Evolutionary conservation across 139 green algal genomes (phyloP).

Genomic region (Gonium pectorale): DNA sequence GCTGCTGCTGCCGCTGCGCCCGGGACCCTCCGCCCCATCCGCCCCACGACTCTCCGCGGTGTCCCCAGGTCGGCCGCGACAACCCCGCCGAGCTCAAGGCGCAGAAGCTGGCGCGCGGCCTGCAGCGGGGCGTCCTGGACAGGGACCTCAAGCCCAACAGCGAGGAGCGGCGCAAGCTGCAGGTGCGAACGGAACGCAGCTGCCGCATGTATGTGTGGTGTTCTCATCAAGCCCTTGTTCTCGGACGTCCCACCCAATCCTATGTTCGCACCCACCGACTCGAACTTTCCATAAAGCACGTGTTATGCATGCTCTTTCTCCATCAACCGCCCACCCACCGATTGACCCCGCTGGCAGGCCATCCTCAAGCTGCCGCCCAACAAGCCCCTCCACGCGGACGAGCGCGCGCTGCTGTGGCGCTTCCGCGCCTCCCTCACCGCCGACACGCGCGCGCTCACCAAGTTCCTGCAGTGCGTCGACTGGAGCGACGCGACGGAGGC

Average conservation of each 20-base stretch:
- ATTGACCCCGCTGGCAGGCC: not conserved
- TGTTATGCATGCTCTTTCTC: too few species aligned
- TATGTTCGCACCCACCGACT: too few species aligned
- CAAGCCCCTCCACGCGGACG: conserved; percentile 71
- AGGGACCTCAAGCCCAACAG: conserved; percentile 87
- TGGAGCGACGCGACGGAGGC: conserved; percentile 91
- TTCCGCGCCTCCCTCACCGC: conserved; percentile 86
- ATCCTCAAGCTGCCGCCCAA: conserved; percentile 68
- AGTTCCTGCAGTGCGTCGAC: conserved; percentile 88
- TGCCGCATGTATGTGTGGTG: too few species aligned
- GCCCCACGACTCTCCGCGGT: not conserved
- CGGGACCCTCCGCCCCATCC: too few species aligned
- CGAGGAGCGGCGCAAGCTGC: conserved; percentile 73
- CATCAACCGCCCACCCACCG: too few species aligned
- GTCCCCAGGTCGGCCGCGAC: conserved; percentile 74
- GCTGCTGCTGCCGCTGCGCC: too few species aligned
- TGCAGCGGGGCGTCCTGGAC: conserved; percentile 79
- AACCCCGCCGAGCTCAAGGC: conserved; percentile 95
- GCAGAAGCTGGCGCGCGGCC: conserved; percentile 89
- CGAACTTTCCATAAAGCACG: too few species aligned
- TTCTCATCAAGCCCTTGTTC: too few species aligned
- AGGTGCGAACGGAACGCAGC: too few species aligned
- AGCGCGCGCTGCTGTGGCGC: conserved; percentile 88
- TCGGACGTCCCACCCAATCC: too few species aligned
- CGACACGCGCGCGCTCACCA: conserved; percentile 88